phyloP scores from a whole-genome alignment of 805 yeast species.

The Blastobotrys peoriensis region DNA sequence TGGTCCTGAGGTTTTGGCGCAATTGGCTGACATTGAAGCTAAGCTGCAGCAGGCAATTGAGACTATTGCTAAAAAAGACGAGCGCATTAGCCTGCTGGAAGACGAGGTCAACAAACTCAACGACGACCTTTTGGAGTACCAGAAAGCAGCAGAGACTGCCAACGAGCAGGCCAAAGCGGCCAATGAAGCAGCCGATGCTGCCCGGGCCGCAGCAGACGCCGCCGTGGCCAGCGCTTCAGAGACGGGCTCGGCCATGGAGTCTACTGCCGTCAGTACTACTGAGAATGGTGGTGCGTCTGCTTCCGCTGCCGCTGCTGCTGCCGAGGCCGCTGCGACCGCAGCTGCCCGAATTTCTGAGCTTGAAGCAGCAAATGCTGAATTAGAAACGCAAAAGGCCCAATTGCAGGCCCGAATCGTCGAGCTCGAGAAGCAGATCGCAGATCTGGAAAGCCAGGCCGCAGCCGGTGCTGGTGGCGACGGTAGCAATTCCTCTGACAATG shows the following conservation, averaged over 20 bases:
- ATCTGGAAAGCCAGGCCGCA: slow-evolving; percentile 18
- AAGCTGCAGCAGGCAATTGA: neutral
- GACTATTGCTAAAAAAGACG: slow-evolving; percentile 16
- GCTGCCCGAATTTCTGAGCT: slow-evolving; percentile 13
- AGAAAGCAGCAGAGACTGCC: slow-evolving; percentile 9
- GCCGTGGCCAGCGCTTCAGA: no score
- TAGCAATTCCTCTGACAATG: neutral
- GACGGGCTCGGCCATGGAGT: neutral
- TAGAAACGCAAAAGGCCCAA: slow-evolving; percentile 6
- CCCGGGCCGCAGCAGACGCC: no score
- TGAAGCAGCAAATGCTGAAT: neutral
- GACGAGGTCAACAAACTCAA: slow-evolving; percentile 24
- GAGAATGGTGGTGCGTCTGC: neutral
- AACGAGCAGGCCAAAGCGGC: neutral
- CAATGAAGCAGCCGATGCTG: slow-evolving; percentile 2
- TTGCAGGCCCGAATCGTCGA: slow-evolving; percentile 24
- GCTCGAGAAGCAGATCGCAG: slow-evolving; percentile 21
- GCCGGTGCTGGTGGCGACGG: slow-evolving; percentile 5
- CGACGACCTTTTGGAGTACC: slow-evolving; percentile 24
- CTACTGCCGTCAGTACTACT: neutral
- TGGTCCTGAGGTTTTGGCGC: neutral
- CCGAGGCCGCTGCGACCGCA: slow-evolving; percentile 5
- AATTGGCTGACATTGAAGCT: neutral
- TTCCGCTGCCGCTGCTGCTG: slow-evolving; percentile 2
- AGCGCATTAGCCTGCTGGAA: slow-evolving; percentile 29